A percentile compares a stretch with the other conserved stretches of the same genome.
Evolutionary conservation across 768 basidiomycete species (phyloP).

Genomic region (Butyriboletus loyo): DNA sequence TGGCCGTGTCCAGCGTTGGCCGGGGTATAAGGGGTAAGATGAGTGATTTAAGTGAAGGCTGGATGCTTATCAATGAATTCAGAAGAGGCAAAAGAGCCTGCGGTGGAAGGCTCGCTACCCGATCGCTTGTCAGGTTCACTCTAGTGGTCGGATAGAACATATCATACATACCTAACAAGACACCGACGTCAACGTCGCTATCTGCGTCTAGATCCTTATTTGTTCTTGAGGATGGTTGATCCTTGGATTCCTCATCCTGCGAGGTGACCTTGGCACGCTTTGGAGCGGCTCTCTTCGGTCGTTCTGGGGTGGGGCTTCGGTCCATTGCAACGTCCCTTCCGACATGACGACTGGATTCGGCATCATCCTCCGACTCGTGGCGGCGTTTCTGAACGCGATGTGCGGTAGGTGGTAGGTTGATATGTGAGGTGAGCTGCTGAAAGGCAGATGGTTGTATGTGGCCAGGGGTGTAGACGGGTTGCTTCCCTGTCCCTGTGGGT

Average conservation of each 20-base stretch:
- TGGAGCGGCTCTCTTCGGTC: constrained; percentile 63
- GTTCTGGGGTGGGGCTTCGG: constrained; percentile 80
- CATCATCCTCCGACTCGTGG: constrained; percentile 67
- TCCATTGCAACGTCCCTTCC: constrained; percentile 74
- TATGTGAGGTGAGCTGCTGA: constrained; percentile 53
- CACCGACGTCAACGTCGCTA: constrained; percentile 66
- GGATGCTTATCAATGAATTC: constrained; percentile 59
- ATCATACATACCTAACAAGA: constrained; percentile 71
- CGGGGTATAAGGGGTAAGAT: constrained; percentile 79
- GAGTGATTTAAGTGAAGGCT: constrained; percentile 68
- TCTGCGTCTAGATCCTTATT: constrained; percentile 40
- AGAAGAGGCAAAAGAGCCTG: constrained; percentile 75
- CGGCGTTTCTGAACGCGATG: constrained; percentile 60
- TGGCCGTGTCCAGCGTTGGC: constrained; percentile 74
- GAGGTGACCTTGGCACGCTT: constrained; percentile 50
- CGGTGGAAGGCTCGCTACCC: constrained; percentile 71
- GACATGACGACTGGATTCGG: constrained; percentile 35
- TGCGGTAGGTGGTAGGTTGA: constrained; percentile 38
- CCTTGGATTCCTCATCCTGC: constrained; percentile 34
- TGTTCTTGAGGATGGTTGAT: constrained; percentile 46
- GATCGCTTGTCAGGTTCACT: constrained; percentile 9
- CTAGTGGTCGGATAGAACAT: not conserved
- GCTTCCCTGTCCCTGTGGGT: constrained; percentile 46
- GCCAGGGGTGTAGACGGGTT: constrained; percentile 39
- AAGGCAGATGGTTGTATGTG: constrained; percentile 45